phyloP scores from a whole-genome alignment of 73 alveolate species.

The Effrenium voratum region DNA sequence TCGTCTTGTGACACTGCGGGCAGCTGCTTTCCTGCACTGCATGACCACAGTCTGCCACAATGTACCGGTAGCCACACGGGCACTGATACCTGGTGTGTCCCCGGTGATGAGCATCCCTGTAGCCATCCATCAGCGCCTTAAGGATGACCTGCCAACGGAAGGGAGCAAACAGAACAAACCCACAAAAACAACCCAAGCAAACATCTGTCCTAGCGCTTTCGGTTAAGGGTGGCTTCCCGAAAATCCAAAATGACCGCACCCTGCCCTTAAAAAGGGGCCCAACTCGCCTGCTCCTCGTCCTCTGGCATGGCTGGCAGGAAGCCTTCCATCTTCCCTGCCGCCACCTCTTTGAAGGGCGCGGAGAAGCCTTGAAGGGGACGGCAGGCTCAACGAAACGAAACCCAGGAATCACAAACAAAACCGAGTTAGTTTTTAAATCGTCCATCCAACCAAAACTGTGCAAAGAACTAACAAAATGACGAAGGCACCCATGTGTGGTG shows the following conservation, averaged over 20 bases:
- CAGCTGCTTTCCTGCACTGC: slow-evolving; percentile 43
- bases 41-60: slow-evolving; percentile 61
- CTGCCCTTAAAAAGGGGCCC: too few species aligned
- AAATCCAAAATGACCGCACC: too few species aligned
- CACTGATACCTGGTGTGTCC: slow-evolving; percentile 65
- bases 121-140: slow-evolving; percentile 9
- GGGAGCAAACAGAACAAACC: neutral
- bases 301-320: slow-evolving; percentile 81
- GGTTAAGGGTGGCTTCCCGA: too few species aligned
- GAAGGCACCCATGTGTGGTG: neutral
- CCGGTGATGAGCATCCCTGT: neutral
- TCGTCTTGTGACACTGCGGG: slow-evolving; percentile 5
- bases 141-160: slow-evolving; percentile 1
- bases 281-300: slow-evolving; percentile 46
- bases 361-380: slow-evolving; percentile 23
- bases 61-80: slow-evolving; percentile 29
- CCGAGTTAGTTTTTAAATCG: neutral
- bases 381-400: too few species aligned
- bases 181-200: too few species aligned
- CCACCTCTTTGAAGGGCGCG: slow-evolving; percentile 6
- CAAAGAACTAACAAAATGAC: neutral
- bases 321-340: neutral
- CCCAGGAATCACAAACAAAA: neutral
- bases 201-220: too few species aligned
- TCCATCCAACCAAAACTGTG: neutral